Conservation (phyloP, 2,329 filamentous ascomycete species). For the Sporothrix variecibatus region DNA sequence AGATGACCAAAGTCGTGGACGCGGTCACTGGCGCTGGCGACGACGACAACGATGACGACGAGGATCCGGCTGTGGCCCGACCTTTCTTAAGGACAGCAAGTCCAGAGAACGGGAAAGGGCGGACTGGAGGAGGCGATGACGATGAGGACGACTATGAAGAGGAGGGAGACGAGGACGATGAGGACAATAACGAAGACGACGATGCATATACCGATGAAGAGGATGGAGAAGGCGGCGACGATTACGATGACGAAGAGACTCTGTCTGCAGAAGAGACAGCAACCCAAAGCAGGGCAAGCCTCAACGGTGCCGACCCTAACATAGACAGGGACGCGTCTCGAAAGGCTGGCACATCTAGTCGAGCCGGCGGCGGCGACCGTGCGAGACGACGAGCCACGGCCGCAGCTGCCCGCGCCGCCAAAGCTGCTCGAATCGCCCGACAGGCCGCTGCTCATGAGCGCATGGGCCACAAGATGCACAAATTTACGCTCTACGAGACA, state of each 20-base stretch:
- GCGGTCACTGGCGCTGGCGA: constrained; percentile 24
- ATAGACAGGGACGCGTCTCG: neutral
- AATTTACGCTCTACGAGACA: constrained; percentile 97
- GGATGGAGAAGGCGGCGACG: constrained; percentile 36
- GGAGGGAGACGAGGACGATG: constrained; percentile 35
- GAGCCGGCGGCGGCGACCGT: neutral
- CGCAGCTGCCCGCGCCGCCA: constrained; percentile 6
- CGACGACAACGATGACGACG: constrained; percentile 56
- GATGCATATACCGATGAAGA: constrained; percentile 35
- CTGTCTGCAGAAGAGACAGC: neutral
- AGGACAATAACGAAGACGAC: constrained; percentile 23
- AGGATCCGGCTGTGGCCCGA: constrained; percentile 58
- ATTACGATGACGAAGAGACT: neutral
- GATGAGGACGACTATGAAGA: constrained; percentile 39
- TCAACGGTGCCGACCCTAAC: neutral
- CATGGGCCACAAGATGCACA: constrained; percentile 74
- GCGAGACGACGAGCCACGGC: neutral
- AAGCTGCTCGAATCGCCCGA: constrained; percentile 17
- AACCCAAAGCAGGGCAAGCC: neutral
- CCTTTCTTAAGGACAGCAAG: constrained; percentile 60
- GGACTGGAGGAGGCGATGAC: constrained; percentile 30
- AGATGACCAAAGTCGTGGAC: constrained; percentile 5
- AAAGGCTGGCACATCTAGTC: neutral
- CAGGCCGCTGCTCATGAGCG: constrained; percentile 35
- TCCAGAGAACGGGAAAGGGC: constrained; percentile 43